Evolutionary conservation across 352 stramenopile species (phyloP).

Genomic region (Phytophthora quininea): DNA sequence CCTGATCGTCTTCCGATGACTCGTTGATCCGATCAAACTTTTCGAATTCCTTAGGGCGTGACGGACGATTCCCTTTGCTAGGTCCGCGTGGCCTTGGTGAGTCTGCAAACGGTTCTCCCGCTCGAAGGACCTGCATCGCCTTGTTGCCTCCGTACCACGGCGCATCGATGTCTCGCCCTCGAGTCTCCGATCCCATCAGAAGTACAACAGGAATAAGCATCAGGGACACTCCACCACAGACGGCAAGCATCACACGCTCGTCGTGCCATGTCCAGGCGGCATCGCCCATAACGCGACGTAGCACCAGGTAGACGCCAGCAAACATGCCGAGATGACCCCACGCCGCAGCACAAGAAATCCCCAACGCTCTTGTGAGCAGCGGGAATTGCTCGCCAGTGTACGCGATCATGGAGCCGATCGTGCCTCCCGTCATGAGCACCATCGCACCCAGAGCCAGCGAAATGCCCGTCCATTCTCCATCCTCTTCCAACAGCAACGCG

Average conservation of each 20-base stretch:
- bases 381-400: constrained; percentile 59
- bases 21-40: constrained; percentile 4
- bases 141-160: constrained; percentile 34
- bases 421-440: constrained; percentile 31
- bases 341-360: constrained; percentile 42
- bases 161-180: constrained; percentile 44
- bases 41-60: not conserved
- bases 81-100: constrained; percentile 13
- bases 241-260: constrained; percentile 31
- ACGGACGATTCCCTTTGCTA: constrained; percentile 4
- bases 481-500: constrained; percentile 27
- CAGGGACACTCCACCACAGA: constrained; percentile 20
- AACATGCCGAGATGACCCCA: constrained; percentile 52
- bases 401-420: constrained; percentile 34
- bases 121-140: constrained; percentile 6
- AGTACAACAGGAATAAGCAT: constrained; percentile 33
- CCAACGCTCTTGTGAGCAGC: constrained; percentile 49
- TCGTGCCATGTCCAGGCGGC: constrained; percentile 33
- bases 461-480: constrained; percentile 26
- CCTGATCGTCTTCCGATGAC: constrained; percentile 5
- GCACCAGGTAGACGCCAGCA: constrained; percentile 37
- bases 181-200: constrained; percentile 42
- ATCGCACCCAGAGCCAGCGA: constrained; percentile 31
- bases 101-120: constrained; percentile 16
- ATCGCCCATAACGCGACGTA: constrained; percentile 32